Base-by-base conservation (phyloP, 2,329 filamentous ascomycete species). In the Monilinia aucupariae region DNA sequence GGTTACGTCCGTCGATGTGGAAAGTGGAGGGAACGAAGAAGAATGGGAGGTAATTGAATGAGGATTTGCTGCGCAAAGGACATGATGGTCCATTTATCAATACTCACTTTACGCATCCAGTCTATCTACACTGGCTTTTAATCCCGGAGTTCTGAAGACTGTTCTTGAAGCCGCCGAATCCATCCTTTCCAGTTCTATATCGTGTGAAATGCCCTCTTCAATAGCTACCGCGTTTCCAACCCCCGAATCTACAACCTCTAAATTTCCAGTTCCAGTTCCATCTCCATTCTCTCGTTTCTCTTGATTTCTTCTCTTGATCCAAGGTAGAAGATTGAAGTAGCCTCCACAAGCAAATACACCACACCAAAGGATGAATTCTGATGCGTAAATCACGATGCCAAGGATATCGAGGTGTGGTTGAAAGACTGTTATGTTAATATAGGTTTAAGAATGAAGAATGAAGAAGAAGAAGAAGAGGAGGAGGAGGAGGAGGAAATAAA, bases 321-420 rank as follows among this genome's bases (percentile, higher is more conserved):
- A 87, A 1, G 86, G 85, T 15, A 79, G 61, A 3, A 89, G 72
- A 67, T 88, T 88, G 69, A 84, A 88, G 65, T 86, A 86, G 1
- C 80, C 84, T 0, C 86, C 87, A 64, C 82, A 86, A 0, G 81
- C 80, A 73, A 89, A 86, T 2, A 89, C 80, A 0, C 87, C 87
- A 49, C 84, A 78, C 87, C 87, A 90, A 1, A 90, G 76, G 0
- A 79, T 76, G 59, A 90, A 77, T 72, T 90, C 87, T 0, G 82
- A 83, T 0, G 81, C 84, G 71, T 90, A 90, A 20, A 89, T 88
- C 1, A 85, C 79, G 64, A 90, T 79, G 0, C 86, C 87, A 0
- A 88, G 74, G 0, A 87, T 71, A 69, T 89, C 83, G 4, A 87
- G 69, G 22, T 76, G 75, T 0, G 79, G 77, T 70, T 88, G 81